Conservation (phyloP, 192 early-diverging fungal species). For the Entophlyctis luteolus region DNA sequence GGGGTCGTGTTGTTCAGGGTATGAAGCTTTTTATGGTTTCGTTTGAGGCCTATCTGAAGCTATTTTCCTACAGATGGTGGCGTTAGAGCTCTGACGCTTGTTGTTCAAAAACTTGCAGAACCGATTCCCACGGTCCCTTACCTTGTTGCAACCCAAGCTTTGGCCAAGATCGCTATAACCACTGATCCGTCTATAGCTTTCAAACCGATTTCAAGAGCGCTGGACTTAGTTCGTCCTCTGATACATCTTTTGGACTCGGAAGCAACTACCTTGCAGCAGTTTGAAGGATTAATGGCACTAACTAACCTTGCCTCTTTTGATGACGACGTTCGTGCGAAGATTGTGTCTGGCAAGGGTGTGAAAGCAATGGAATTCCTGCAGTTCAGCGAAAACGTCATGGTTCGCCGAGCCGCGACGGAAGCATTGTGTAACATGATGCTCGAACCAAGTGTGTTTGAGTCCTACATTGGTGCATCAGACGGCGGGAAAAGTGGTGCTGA, state of each 20-base stretch:
- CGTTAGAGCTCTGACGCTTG: constrained; percentile 57
- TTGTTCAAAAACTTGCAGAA: constrained; percentile 36
- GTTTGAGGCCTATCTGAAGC: neutral
- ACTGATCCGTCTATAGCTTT: constrained; percentile 86
- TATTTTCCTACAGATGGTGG: constrained; percentile 55
- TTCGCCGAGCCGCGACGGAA: constrained; percentile 58
- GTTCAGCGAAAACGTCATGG: constrained; percentile 11
- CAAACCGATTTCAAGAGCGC: constrained; percentile 52
- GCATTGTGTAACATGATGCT: constrained; percentile 91
- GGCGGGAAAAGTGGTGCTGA: constrained; percentile 34
- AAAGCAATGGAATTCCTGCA: constrained; percentile 66
- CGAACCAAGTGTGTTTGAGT: constrained; percentile 71
- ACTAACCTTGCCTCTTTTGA: constrained; percentile 83
- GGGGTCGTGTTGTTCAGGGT: constrained; percentile 71
- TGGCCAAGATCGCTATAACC: constrained; percentile 92
- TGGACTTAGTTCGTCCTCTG: constrained; percentile 71
- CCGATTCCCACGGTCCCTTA: constrained; percentile 14
- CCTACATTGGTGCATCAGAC: no score
- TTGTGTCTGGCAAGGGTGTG: constrained; percentile 62
- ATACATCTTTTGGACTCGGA: constrained; percentile 58
- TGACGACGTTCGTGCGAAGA: constrained; percentile 59
- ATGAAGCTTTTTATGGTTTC: neutral
- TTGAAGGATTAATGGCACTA: constrained; percentile 88
- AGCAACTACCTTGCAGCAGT: constrained; percentile 59
- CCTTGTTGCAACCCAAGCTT: constrained; percentile 68